Evolutionary conservation across 805 yeast species (phyloP).

Genomic region (Candida ovalis): DNA sequence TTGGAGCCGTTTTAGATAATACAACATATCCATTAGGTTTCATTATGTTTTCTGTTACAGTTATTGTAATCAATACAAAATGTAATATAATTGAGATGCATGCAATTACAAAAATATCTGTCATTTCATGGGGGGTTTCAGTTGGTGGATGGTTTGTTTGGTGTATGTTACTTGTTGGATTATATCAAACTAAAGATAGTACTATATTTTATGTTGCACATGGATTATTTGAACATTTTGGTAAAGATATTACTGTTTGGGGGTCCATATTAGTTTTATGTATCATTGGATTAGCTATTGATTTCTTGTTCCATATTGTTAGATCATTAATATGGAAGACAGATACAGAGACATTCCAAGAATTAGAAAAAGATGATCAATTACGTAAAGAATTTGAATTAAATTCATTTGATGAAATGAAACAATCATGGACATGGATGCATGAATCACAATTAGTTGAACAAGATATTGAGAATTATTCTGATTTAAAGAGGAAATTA

Average conservation of each 20-base stretch:
- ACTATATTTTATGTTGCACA: slow-evolving; percentile 67
- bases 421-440: slow-evolving; percentile 73
- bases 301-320: slow-evolving; percentile 56
- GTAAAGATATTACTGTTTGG: slow-evolving; percentile 86
- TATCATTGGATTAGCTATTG: slow-evolving; percentile 61
- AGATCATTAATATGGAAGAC: slow-evolving; percentile 56
- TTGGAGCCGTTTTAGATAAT: slow-evolving; percentile 62
- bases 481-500: slow-evolving; percentile 13
- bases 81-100: slow-evolving; percentile 81
- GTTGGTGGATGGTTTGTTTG: slow-evolving; percentile 83
- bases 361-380: slow-evolving; percentile 65
- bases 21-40: slow-evolving; percentile 82
- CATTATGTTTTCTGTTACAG: slow-evolving; percentile 66
- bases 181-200: slow-evolving; percentile 52
- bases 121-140: slow-evolving; percentile 64
- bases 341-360: slow-evolving; percentile 77
- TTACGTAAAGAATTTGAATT: slow-evolving; percentile 69
- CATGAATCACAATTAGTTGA: slow-evolving; percentile 32
- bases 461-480: slow-evolving; percentile 19
- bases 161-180: slow-evolving; percentile 70
- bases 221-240: slow-evolving; percentile 71
- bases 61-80: slow-evolving; percentile 71
- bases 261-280: slow-evolving; percentile 57
- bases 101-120: slow-evolving; percentile 61
- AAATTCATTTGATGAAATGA: slow-evolving; percentile 66